Evolutionary conservation across 345 rosid genomes (phyloP), one percentile per base, ranked within the genome.

Genomic region (Syzygium jambos): DNA sequence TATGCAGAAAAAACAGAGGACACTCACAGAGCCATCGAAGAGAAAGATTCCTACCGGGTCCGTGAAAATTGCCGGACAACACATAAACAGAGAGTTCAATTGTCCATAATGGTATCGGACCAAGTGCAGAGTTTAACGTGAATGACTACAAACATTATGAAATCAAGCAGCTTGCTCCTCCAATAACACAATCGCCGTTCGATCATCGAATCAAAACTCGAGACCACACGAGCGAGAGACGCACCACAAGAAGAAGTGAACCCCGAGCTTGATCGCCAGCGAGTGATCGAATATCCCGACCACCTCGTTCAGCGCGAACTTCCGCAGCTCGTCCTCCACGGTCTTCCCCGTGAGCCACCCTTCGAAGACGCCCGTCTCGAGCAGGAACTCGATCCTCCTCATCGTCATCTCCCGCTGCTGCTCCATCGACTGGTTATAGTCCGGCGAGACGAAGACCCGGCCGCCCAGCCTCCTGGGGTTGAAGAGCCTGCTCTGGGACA

Each of bases 381-480:
- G 86, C 90, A 97, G 82, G 77, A 90, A 95, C 83, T 54, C 89
- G 85, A 97, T 91, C 89, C 99, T 91, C 86, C 85, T 94, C 99
- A 92, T 90, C 2, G 98, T 97, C 86, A 95, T 92, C 93, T 96
- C 98, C 16, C 99, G 90, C 89, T 97, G 99, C 85, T 95, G 98
- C 92, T 95, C 99, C 98, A 93, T 97, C 51, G 98, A 86, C 93
- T 96, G 99, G 90, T 96, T 96, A 80, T 91, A 96, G 87, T 96
- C 98, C 14, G 99, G 96, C 56, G 89, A 85, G 78, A 94, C 93
- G 85, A 92, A 97, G n/a, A 97, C 88, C 91, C 90, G 93, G 63
- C 95, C 98, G 30, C 98, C 99, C 57, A 91, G 90, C 87, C 90
- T 89, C 54, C 88, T 90, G n/a, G 95, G 96, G 89, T 95, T 95